These are phyloP conservation scores for Trichosporon inkin DNA, from an alignment of 1,284 basidiomycete genomes.

Conservation along the genomic window DNA sequence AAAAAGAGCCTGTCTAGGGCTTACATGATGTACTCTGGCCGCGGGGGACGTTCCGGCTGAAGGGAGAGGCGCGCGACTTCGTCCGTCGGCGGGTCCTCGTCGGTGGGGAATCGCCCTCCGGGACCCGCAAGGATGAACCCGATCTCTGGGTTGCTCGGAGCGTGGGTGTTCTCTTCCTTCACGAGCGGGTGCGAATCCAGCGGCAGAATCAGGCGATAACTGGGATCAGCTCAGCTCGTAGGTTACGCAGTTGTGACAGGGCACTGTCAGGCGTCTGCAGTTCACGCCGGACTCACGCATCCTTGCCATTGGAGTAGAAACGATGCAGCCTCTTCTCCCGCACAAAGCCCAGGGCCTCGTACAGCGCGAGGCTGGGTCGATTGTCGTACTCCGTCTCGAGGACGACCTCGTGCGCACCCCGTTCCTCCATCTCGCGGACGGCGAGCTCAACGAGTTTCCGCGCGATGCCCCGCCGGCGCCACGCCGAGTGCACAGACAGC, in stretches of 20 bases:
- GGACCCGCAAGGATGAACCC: constrained; percentile 10
- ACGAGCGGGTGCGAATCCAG: constrained; percentile 23
- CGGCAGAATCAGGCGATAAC: constrained; percentile 39
- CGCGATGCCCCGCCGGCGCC: constrained; percentile 83
- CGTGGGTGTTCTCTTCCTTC: constrained; percentile 1
- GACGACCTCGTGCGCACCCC: constrained; percentile 84
- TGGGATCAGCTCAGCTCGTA: constrained; percentile 13
- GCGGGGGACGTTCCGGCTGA: neutral
- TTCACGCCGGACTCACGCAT: constrained; percentile 44
- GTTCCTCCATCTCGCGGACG: constrained; percentile 70
- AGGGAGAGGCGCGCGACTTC: constrained; percentile 11
- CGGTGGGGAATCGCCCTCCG: neutral
- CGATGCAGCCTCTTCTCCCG: constrained; percentile 89
- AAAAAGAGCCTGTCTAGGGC: neutral
- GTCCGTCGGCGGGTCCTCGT: neutral
- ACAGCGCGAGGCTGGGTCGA: constrained; percentile 74
- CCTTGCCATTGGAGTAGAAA: constrained; percentile 80
- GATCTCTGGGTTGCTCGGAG: constrained; percentile 4
- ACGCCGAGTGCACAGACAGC: constrained; percentile 78
- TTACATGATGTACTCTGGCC: constrained; percentile 17
- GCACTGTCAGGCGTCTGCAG: neutral
- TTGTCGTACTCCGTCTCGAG: constrained; percentile 98
- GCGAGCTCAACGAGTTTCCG: constrained; percentile 72
- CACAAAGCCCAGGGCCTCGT: constrained; percentile 89
- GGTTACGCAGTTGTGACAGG: neutral